Evolutionary conservation across 2,329 filamentous ascomycete genomes (phyloP).

Genomic region (Hypoxylon sp.): DNA sequence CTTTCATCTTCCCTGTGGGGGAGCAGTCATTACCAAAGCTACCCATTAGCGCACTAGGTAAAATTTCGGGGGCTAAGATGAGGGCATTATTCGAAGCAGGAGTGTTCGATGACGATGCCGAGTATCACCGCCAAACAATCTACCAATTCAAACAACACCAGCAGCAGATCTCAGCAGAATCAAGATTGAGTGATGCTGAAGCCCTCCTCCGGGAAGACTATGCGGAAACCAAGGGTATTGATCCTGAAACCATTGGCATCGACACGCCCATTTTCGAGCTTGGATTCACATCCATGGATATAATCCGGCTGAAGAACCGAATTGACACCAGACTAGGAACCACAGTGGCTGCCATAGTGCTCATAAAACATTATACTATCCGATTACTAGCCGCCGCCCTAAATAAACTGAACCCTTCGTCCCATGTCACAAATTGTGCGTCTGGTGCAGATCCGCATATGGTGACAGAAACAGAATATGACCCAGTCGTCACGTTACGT

Average conservation of each 20-base stretch:
- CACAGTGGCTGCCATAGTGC: not conserved
- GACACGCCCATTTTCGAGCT: slow-evolving; percentile 10
- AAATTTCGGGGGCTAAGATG: slow-evolving; percentile 7
- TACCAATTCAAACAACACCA: not conserved
- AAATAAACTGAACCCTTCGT: not conserved
- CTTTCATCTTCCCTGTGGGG: not conserved
- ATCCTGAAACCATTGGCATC: not conserved
- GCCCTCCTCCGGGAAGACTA: not conserved
- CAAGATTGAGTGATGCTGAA: not conserved
- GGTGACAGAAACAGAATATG: slow-evolving; percentile 4
- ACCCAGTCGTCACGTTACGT: slow-evolving; percentile 52
- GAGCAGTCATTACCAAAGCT: not conserved
- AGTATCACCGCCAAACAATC: not conserved
- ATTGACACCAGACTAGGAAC: not conserved
- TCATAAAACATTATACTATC: not conserved
- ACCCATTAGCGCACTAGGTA: not conserved
- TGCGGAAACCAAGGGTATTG: not conserved
- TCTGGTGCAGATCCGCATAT: too few relatives aligned
- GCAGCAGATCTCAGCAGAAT: not conserved
- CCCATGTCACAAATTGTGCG: too few relatives aligned
- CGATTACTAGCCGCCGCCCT: not conserved
- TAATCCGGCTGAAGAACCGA: slow-evolving; percentile 1
- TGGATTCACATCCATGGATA: slow-evolving; percentile 5
- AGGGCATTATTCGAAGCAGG: not conserved
- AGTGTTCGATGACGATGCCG: not conserved